These are phyloP conservation scores for Pezicula neosporulosa DNA, from an alignment of 2,329 filamentous ascomycete genomes.

Conservation along the genomic window DNA sequence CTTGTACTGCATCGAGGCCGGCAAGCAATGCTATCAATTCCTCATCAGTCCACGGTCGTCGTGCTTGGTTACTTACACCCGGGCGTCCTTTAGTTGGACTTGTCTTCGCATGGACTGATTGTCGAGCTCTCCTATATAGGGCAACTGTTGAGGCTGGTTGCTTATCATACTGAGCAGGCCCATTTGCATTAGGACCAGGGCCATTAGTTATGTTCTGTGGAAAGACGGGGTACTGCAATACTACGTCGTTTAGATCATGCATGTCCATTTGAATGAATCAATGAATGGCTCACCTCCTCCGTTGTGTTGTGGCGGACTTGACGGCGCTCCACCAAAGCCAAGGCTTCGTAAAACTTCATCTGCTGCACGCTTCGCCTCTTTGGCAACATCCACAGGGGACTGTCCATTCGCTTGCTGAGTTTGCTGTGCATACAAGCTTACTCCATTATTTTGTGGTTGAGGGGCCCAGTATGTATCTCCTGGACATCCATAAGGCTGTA, in stretches of 20 bases:
- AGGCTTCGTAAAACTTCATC: neutral
- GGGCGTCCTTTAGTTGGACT: constrained; percentile 46
- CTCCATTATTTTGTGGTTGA: too few species aligned
- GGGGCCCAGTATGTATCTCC: too few species aligned
- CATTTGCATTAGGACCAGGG: neutral
- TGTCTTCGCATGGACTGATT: constrained; percentile 51
- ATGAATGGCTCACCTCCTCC: constrained; percentile 10
- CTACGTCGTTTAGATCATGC: neutral
- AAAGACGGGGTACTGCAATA: too few species aligned
- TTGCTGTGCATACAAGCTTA: neutral
- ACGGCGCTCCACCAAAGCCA: neutral
- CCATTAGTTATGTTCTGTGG: constrained; percentile 2
- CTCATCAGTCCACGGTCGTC: constrained; percentile 82
- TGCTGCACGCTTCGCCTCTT: too few species aligned
- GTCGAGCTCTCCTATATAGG: constrained; percentile 53
- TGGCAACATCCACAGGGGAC: neutral
- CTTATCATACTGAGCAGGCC: constrained; percentile 25
- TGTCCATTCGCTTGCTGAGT: neutral
- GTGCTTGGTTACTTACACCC: constrained; percentile 47
- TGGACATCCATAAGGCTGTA: too few species aligned
- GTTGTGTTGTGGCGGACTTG: constrained; percentile 5
- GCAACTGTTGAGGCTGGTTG: constrained; percentile 47
- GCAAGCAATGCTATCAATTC: constrained; percentile 90
- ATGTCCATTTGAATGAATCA: neutral
- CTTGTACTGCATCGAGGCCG: constrained; percentile 83